Evolutionary conservation across 2,329 filamentous ascomycete genomes (phyloP).

Genomic region (Neopestalotiopsis clavispora): DNA sequence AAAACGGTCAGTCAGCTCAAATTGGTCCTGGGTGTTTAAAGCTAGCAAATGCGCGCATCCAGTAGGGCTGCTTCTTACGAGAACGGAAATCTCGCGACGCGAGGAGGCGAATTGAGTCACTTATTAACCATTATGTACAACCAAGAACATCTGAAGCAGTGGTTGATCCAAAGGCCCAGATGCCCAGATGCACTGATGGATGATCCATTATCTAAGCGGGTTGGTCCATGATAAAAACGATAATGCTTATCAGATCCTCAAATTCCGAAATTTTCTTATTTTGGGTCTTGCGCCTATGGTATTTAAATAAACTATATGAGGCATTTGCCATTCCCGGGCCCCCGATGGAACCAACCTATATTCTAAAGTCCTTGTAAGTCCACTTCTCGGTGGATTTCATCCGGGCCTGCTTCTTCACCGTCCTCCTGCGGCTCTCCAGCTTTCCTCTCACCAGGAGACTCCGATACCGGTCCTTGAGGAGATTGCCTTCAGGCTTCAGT

Average conservation of each 20-base stretch:
- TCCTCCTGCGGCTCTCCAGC: slow-evolving; percentile 79
- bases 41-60: not conserved
- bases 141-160: not conserved
- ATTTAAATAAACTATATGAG: slow-evolving; percentile 10
- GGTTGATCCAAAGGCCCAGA: not conserved
- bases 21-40: not conserved
- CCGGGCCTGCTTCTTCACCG: slow-evolving; percentile 80
- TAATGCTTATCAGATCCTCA: slow-evolving; percentile 5
- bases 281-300: slow-evolving; percentile 3
- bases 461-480: slow-evolving; percentile 85
- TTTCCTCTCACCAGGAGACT: slow-evolving; percentile 55
- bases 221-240: not conserved
- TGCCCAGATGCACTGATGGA: not conserved
- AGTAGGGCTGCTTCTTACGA: not conserved
- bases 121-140: not conserved
- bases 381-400: slow-evolving; percentile 91
- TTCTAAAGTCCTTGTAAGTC: slow-evolving; percentile 92
- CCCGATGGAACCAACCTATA: slow-evolving; percentile 34
- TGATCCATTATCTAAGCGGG: not conserved
- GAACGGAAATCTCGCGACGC: not conserved
- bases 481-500: slow-evolving; percentile 93
- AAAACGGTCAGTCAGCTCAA: not conserved
- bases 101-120: not conserved
- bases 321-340: not conserved
- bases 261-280: not conserved